Conservation (phyloP, 2,329 filamentous ascomycete species). For the Verticillium tricorpus region DNA sequence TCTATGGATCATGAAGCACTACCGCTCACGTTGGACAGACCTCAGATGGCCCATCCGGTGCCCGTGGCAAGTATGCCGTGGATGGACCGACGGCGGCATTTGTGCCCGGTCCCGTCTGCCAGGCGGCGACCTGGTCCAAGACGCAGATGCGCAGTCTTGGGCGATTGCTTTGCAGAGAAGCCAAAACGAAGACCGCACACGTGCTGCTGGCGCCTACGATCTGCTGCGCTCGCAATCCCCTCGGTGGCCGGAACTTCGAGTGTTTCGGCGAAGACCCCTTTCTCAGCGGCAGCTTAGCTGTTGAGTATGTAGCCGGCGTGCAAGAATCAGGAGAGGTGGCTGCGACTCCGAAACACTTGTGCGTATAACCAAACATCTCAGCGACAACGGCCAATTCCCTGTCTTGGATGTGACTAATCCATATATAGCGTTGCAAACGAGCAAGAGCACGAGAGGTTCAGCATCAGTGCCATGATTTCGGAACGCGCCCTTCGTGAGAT, state of each 20-base stretch:
- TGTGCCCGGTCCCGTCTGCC: background rate
- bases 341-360: background rate
- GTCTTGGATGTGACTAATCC: background rate
- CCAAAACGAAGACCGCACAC: constrained; percentile 58
- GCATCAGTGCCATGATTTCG: background rate
- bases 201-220: constrained; percentile 64
- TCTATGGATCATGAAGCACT: no score
- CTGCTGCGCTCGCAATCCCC: constrained; percentile 41
- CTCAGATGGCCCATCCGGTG: background rate
- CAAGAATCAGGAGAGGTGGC: constrained; percentile 21
- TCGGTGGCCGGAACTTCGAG: constrained; percentile 45
- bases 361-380: background rate
- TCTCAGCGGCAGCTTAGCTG: constrained; percentile 37
- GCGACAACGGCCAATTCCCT: background rate
- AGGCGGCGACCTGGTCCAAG: background rate
- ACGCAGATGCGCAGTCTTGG: background rate
- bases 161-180: constrained; percentile 50
- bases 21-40: background rate
- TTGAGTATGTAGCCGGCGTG: constrained; percentile 37
- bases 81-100: background rate
- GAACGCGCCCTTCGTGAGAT: constrained; percentile 13
- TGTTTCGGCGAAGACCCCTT: constrained; percentile 43
- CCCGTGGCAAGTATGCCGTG: background rate
- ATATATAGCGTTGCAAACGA: constrained; percentile 31
- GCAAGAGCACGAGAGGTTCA: constrained; percentile 1